phyloP scores from a whole-genome alignment of 2,329 filamentous ascomycete genomes.

The Alternaria triticina region DNA sequence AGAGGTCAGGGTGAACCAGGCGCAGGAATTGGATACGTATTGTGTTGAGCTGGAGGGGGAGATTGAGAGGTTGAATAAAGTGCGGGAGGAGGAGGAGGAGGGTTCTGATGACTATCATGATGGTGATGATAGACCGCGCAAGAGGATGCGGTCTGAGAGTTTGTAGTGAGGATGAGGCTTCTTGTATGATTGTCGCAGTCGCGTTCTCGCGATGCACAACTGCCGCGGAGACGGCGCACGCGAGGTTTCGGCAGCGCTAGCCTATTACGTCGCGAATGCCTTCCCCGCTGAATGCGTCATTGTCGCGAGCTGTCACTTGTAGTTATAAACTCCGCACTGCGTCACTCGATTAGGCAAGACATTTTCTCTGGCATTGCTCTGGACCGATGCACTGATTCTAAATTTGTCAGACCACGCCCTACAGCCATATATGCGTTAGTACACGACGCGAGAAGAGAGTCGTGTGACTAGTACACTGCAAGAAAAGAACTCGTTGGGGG shows the following conservation, averaged over 20 bases:
- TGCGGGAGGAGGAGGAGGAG: neutral
- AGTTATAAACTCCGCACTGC: slow-evolving; percentile 4
- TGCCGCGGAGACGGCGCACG: slow-evolving; percentile 7
- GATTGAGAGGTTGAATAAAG: neutral
- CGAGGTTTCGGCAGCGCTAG: slow-evolving; percentile 9
- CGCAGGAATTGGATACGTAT: neutral
- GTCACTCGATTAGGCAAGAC: neutral
- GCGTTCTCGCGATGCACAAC: neutral
- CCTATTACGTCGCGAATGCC: neutral
- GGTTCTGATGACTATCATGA: neutral
- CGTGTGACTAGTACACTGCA: neutral
- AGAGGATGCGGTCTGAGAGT: neutral
- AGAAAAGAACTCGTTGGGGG: neutral
- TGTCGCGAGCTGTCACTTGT: neutral
- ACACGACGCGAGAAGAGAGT: neutral
- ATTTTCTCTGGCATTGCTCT: neutral
- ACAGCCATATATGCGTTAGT: neutral
- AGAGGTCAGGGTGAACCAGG: neutral
- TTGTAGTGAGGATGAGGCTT: neutral
- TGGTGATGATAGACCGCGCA: neutral
- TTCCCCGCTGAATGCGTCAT: slow-evolving; percentile 20
- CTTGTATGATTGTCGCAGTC: neutral
- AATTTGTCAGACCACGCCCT: neutral
- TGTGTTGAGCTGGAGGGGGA: neutral
- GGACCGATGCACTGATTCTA: neutral